Percentiles rank a stretch among this genome's conserved stretches.
Conservation (phyloP, 306 rosid species). For the Malus asiatica region DNA sequence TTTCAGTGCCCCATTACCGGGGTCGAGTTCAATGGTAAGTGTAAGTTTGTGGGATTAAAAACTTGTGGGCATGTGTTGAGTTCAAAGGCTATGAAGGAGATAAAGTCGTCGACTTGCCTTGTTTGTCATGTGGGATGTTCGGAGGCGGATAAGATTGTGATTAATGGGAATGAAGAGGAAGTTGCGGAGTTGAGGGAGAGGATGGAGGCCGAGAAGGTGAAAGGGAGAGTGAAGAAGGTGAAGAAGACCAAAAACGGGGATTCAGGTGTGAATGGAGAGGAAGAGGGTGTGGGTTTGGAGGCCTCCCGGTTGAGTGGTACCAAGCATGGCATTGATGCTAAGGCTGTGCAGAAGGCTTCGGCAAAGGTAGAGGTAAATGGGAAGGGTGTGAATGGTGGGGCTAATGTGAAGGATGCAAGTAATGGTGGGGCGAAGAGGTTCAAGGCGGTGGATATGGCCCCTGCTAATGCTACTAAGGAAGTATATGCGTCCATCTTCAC, state of each 20-base stretch:
- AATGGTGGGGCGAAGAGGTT: constrained; percentile 53
- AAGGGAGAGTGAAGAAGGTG: constrained; percentile 48
- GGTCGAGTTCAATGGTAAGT: constrained; percentile 80
- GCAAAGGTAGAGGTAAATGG: constrained; percentile 41
- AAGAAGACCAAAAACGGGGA: constrained; percentile 52
- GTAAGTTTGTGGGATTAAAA: constrained; percentile 59
- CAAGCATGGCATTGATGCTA: constrained; percentile 61
- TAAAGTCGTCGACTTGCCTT: constrained; percentile 58
- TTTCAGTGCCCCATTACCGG: constrained; percentile 85
- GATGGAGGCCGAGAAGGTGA: constrained; percentile 71
- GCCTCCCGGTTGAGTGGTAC: constrained; percentile 49
- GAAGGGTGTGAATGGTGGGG: constrained; percentile 38
- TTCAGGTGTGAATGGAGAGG: constrained; percentile 20
- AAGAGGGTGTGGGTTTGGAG: constrained; percentile 31
- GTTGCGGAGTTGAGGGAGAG: constrained; percentile 61
- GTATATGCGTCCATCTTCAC: constrained; percentile 89
- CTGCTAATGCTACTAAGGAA: constrained; percentile 66
- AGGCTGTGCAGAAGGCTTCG: constrained; percentile 45
- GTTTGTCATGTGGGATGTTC: constrained; percentile 59
- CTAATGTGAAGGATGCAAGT: constrained; percentile 28
- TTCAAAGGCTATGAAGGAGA: constrained; percentile 80
- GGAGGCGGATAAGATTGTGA: constrained; percentile 59
- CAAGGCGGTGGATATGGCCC: constrained; percentile 63
- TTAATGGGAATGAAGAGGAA: constrained; percentile 88
- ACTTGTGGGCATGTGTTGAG: constrained; percentile 93